Evolutionary conservation across 2,329 filamentous ascomycete genomes (phyloP).

Genomic region (Westerdykella aurantiaca): DNA sequence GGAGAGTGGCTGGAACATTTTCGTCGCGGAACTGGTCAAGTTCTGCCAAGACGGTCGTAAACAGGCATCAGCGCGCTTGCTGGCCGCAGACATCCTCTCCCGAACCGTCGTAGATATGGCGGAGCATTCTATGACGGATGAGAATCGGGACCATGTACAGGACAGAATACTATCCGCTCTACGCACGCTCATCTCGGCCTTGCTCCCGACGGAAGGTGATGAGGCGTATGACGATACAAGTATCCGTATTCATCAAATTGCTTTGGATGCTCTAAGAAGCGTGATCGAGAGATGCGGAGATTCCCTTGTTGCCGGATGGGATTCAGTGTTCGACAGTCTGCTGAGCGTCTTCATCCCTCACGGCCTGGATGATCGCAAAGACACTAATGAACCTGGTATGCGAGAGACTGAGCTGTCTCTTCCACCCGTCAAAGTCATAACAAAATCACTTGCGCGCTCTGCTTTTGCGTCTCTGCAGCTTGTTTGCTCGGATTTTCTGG

Average conservation of each 20-base stretch:
- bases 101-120: slow-evolving; percentile 44
- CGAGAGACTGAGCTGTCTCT: background rate
- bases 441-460: slow-evolving; percentile 71
- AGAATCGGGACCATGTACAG: slow-evolving; percentile 53
- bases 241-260: slow-evolving; percentile 71
- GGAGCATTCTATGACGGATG: slow-evolving; percentile 47
- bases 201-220: slow-evolving; percentile 51
- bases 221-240: slow-evolving; percentile 60
- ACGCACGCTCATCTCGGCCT: slow-evolving; percentile 53
- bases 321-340: slow-evolving; percentile 77
- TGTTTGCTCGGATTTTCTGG: slow-evolving; percentile 89
- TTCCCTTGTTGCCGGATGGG: slow-evolving; percentile 75
- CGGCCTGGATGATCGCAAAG: background rate
- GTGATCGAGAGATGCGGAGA: slow-evolving; percentile 88
- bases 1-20: slow-evolving; percentile 68
- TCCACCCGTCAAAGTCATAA: slow-evolving; percentile 40
- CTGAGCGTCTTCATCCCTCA: slow-evolving; percentile 61
- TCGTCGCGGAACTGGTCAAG: slow-evolving; percentile 53
- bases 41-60: slow-evolving; percentile 40
- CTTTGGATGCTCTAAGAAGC: slow-evolving; percentile 72
- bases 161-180: slow-evolving; percentile 64
- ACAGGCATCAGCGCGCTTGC: slow-evolving; percentile 42
- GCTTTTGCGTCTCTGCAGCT: slow-evolving; percentile 87
- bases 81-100: slow-evolving; percentile 47
- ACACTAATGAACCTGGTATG: slow-evolving; percentile 26